Evolutionary conservation across 306 rosid genomes (phyloP).

Genomic region (Dryas octopetala): DNA sequence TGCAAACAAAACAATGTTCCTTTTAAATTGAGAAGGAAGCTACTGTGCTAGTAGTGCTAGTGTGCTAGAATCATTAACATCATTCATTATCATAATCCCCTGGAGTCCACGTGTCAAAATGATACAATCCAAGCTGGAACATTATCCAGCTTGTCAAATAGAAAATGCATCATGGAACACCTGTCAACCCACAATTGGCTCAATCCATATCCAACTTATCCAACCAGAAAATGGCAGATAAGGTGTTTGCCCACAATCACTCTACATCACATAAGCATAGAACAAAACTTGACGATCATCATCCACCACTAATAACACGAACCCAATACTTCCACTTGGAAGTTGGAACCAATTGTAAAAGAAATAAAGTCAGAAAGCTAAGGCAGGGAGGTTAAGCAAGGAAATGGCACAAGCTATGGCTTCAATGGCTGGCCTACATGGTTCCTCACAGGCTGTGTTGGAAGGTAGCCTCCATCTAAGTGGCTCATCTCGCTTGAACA

Average conservation of each 20-base stretch:
- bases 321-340: slow-evolving; percentile 32
- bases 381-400: neutral
- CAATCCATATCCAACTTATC: slow-evolving; percentile 61
- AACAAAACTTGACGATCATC: slow-evolving; percentile 17
- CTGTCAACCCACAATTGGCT: slow-evolving; percentile 36
- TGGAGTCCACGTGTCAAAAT: slow-evolving; percentile 44
- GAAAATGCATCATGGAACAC: neutral
- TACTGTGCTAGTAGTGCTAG: neutral
- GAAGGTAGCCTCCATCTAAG: slow-evolving; percentile 69
- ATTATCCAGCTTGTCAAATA: slow-evolving; percentile 54
- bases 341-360: slow-evolving; percentile 7
- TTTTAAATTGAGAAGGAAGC: neutral
- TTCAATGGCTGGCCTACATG: slow-evolving; percentile 78
- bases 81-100: slow-evolving; percentile 11
- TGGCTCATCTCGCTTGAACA: slow-evolving; percentile 58
- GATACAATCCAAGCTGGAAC: slow-evolving; percentile 41
- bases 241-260: slow-evolving; percentile 34
- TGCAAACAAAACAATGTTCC: too few relatives aligned
- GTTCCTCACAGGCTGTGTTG: slow-evolving; percentile 72
- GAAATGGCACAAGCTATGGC: slow-evolving; percentile 86
- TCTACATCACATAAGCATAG: slow-evolving; percentile 53
- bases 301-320: slow-evolving; percentile 24
- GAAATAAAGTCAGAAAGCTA: neutral
- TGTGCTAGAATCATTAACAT: neutral
- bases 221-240: slow-evolving; percentile 66